phyloP scores from a whole-genome alignment of 2,329 filamentous ascomycete species.

The Colletotrichum tabaci region DNA sequence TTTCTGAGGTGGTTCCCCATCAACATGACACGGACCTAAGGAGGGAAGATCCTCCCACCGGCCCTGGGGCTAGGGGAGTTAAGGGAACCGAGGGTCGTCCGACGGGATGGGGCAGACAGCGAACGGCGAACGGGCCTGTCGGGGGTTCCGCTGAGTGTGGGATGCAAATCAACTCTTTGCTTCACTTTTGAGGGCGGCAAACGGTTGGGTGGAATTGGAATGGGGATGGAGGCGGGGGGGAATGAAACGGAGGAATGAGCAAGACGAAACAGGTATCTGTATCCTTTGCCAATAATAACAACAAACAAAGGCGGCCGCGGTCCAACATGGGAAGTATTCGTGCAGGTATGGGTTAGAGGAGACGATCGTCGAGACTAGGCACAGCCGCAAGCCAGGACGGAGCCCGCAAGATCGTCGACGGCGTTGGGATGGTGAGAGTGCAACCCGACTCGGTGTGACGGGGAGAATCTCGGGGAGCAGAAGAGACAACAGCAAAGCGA shows the following conservation, averaged over 20 bases:
- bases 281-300: background rate
- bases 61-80: background rate
- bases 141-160: background rate
- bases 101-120: background rate
- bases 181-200: too few relatives aligned
- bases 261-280: background rate
- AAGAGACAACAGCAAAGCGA: background rate
- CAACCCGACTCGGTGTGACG: background rate
- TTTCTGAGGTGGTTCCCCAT: constrained; percentile 26
- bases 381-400: background rate
- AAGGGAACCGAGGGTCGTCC: background rate
- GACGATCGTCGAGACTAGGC: background rate
- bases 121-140: background rate
- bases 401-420: background rate
- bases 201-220: background rate
- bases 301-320: background rate
- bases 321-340: background rate
- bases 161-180: background rate
- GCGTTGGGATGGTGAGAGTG: background rate
- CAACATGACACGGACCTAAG: constrained; percentile 39
- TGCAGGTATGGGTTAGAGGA: background rate
- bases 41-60: constrained; percentile 19
- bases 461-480: background rate
- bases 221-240: background rate
- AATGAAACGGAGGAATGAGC: background rate